Evolutionary conservation across 2,329 filamentous ascomycete species (phyloP).

Genomic region (Helotiales sp.): DNA sequence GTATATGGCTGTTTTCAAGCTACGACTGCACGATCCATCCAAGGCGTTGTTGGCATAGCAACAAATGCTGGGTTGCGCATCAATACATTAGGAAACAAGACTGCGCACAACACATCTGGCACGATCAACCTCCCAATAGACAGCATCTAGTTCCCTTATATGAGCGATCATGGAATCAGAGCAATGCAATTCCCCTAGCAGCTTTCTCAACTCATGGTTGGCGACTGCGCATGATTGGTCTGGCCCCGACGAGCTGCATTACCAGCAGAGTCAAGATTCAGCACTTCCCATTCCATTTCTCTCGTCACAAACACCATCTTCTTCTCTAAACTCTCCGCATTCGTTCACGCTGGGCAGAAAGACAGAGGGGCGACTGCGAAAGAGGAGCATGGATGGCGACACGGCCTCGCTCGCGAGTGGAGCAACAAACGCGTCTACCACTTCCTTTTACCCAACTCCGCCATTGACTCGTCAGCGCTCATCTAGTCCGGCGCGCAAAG

Average conservation of each 20-base stretch:
- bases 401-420: conserved; percentile 14
- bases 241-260: conserved; percentile 10
- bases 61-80: background rate
- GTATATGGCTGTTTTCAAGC: too few species aligned
- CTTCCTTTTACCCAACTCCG: conserved; percentile 17
- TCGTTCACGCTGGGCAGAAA: conserved; percentile 6
- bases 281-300: conserved; percentile 7
- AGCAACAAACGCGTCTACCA: conserved; percentile 6
- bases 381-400: conserved; percentile 15
- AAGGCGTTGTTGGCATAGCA: background rate
- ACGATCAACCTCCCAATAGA: background rate
- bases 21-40: too few species aligned
- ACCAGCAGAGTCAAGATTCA: conserved; percentile 14
- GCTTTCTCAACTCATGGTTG: conserved; percentile 10
- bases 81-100: background rate
- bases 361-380: conserved; percentile 8
- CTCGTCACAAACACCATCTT: background rate
- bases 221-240: conserved; percentile 14
- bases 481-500: conserved; percentile 15
- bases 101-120: background rate
- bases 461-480: conserved; percentile 18
- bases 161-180: conserved; percentile 13
- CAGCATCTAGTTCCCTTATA: background rate
- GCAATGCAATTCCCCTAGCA: conserved; percentile 9
- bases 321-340: conserved; percentile 3